A percentile compares a stretch with the other conserved stretches of the same genome.
Conservation (phyloP, 2,329 filamentous ascomycete genomes). For the Fusarium nanum region DNA sequence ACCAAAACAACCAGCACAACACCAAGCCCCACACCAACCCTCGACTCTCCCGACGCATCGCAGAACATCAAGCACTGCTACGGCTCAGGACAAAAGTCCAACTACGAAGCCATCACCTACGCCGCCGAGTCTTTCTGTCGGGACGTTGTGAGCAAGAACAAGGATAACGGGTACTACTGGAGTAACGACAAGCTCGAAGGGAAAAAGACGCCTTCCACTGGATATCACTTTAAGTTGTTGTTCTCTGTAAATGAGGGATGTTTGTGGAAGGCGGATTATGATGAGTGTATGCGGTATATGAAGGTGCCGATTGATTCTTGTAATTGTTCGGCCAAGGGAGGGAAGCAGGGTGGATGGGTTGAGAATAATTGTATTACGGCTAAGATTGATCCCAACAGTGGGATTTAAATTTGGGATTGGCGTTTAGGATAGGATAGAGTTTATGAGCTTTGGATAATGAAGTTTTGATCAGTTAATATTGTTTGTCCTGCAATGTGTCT, state of each 20-base stretch:
- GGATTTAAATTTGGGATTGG: background rate
- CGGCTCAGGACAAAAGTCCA: slow-evolving; percentile 12
- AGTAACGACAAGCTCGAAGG: slow-evolving; percentile 15
- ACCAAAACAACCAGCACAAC: slow-evolving; percentile 9
- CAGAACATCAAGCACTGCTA: slow-evolving; percentile 32
- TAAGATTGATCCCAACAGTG: background rate
- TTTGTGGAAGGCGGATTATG: slow-evolving; percentile 26
- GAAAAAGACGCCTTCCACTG: slow-evolving; percentile 7
- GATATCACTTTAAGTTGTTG: slow-evolving; percentile 24
- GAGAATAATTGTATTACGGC: slow-evolving; percentile 24
- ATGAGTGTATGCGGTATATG: slow-evolving; percentile 44
- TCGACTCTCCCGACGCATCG: background rate
- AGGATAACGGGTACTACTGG: background rate
- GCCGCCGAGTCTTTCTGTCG: slow-evolving; percentile 33
- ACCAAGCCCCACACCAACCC: background rate
- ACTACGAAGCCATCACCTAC: slow-evolving; percentile 1
- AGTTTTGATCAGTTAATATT: background rate
- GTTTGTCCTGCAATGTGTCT: background rate
- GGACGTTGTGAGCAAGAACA: slow-evolving; percentile 4
- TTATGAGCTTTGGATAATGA: background rate
- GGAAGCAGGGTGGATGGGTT: slow-evolving; percentile 44
- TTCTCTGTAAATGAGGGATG: slow-evolving; percentile 33
- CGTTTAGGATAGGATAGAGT: background rate
- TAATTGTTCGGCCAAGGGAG: slow-evolving; percentile 35
- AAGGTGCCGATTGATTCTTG: slow-evolving; percentile 43